A percentile compares a stretch with the other conserved stretches of the same genome.
Evolutionary conservation across 805 yeast species (phyloP).

Genomic region (Barnettozyma sucrosica): DNA sequence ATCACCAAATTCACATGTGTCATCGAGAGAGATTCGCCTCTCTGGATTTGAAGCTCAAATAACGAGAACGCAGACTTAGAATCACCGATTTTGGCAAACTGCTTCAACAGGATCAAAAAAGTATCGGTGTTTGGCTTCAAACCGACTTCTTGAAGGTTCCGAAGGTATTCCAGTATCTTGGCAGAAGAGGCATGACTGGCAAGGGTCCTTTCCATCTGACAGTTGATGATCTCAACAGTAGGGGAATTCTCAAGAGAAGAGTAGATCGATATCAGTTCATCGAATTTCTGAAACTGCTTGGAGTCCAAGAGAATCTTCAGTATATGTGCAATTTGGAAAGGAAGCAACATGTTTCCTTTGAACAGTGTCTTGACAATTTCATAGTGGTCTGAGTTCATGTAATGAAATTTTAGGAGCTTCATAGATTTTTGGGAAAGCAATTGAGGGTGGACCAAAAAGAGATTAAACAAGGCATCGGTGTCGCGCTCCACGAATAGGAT

Average conservation of each 20-base stretch:
- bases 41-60: conserved; percentile 13
- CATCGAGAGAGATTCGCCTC: background rate
- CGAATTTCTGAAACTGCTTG: background rate
- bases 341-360: background rate
- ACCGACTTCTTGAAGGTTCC: conserved; percentile 4
- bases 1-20: conserved; percentile 11
- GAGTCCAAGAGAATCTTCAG: background rate
- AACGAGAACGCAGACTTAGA: conserved; percentile 15
- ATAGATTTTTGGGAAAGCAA: background rate
- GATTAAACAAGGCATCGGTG: background rate
- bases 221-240: conserved; percentile 4
- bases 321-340: background rate
- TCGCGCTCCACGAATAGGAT: background rate
- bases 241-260: background rate
- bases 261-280: background rate
- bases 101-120: conserved; percentile 14
- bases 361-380: background rate
- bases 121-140: conserved; percentile 13
- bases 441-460: background rate
- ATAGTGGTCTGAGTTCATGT: background rate
- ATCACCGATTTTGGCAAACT: conserved; percentile 19
- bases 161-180: conserved; percentile 1
- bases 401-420: background rate
- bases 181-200: background rate
- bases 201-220: conserved; percentile 2